Evolutionary conservation across 352 stramenopile genomes (phyloP).

Genomic region (Detonula confervacea): DNA sequence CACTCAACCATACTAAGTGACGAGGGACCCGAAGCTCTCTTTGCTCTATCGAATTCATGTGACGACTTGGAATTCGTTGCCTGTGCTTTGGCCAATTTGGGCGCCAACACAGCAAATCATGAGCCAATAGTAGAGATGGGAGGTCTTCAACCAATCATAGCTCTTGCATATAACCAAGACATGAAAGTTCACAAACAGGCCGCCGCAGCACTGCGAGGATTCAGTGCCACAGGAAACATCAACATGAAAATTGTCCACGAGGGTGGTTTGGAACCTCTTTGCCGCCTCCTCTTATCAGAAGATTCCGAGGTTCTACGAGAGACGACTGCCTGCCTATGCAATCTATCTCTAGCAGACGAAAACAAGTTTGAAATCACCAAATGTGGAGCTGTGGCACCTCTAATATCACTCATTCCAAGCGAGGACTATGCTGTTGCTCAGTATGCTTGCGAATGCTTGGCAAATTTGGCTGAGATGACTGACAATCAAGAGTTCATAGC

Average conservation of each 20-base stretch:
- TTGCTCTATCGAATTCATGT: constrained; percentile 91
- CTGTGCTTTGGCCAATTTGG: constrained; percentile 94
- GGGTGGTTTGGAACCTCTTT: constrained; percentile 93
- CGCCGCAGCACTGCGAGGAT: constrained; percentile 91
- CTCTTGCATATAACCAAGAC: constrained; percentile 90
- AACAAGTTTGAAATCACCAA: constrained; percentile 98
- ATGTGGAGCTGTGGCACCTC: constrained; percentile 89
- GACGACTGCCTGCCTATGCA: constrained; percentile 92
- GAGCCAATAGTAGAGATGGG: constrained; percentile 93
- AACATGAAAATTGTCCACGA: constrained; percentile 97
- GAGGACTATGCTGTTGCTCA: constrained; percentile 92
- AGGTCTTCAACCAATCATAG: constrained; percentile 94
- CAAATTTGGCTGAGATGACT: constrained; percentile 93
- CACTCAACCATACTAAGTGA: constrained; percentile 92
- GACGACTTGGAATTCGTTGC: constrained; percentile 91
- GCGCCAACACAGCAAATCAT: constrained; percentile 92
- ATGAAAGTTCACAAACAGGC: constrained; percentile 94
- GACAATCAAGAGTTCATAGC: constrained; percentile 96
- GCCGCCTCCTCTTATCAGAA: constrained; percentile 89
- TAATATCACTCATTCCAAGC: constrained; percentile 91
- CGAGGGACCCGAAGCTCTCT: constrained; percentile 90
- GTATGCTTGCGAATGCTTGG: constrained; percentile 91
- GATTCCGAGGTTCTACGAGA: constrained; percentile 94
- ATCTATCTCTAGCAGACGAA: constrained; percentile 94
- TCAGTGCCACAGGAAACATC: constrained; percentile 90